Percentiles rank a stretch among this genome's conserved stretches.
phyloP scores from a whole-genome alignment of 140 eudicot species.

The Stevia rebaudiana region DNA sequence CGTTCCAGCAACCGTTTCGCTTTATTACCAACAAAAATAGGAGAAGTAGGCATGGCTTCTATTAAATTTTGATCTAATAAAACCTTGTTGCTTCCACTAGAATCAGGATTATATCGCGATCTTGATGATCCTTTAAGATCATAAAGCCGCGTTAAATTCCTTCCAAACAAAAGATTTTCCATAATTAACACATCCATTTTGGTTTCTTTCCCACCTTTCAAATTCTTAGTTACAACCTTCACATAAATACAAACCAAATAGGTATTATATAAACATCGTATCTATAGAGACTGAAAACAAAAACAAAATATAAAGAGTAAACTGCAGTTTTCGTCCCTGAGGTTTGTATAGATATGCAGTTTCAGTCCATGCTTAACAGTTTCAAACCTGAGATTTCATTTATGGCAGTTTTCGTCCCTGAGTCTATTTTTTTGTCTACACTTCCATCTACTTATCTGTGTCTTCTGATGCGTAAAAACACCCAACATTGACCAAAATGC shows the following conservation, averaged over 20 bases:
- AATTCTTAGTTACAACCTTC: slow-evolving; percentile 68
- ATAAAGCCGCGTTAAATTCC: slow-evolving; percentile 78
- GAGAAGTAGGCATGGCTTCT: slow-evolving; percentile 99
- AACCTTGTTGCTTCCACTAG: slow-evolving; percentile 83
- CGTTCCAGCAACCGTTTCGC: slow-evolving; percentile 87
- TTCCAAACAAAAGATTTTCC: slow-evolving; percentile 90
- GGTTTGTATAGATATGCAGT: no score
- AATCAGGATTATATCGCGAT: slow-evolving; percentile 83
- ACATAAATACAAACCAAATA: slow-evolving; percentile 6
- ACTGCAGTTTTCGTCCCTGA: no score
- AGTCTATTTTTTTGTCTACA: no score
- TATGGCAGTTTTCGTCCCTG: no score
- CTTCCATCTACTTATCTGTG: no score
- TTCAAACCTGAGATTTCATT: no score
- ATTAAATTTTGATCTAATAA: slow-evolving; percentile 90
- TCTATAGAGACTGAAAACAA: neutral
- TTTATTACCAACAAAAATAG: slow-evolving; percentile 93
- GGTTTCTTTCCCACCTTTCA: slow-evolving; percentile 85
- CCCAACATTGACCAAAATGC: no score
- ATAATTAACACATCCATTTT: slow-evolving; percentile 93
- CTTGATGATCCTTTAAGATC: slow-evolving; percentile 96
- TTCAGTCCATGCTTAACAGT: no score
- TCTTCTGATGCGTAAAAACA: no score
- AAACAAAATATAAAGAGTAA: neutral
- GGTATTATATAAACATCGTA: neutral